phyloP scores from a whole-genome alignment of 352 stramenopile species.

The Aphanomyces euteiches region DNA sequence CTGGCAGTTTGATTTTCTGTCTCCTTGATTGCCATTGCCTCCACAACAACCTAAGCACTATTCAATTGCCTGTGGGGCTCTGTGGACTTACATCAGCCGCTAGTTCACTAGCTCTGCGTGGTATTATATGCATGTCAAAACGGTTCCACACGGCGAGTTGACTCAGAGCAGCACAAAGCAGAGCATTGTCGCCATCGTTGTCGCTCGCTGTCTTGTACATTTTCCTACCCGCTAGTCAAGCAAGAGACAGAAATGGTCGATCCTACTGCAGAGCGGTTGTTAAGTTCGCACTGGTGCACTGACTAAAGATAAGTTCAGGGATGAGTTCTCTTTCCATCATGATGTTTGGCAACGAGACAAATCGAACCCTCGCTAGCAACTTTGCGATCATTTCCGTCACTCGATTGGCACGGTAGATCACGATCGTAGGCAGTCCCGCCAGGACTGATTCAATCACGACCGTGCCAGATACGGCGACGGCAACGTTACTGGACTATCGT shows the following conservation, averaged over 20 bases:
- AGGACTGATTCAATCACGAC: conserved; percentile 65
- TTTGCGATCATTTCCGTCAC: conserved; percentile 56
- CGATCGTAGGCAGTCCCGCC: conserved; percentile 50
- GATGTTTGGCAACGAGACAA: conserved; percentile 74
- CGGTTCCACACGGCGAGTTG: neutral
- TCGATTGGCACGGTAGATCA: conserved; percentile 66
- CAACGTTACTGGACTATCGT: conserved; percentile 42
- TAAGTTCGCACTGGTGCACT: conserved; percentile 50
- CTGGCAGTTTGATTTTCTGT: no score
- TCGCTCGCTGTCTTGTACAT: neutral
- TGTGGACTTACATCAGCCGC: conserved; percentile 13
- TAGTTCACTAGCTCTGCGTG: conserved; percentile 6
- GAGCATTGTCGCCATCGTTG: neutral
- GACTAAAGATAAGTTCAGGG: conserved; percentile 60
- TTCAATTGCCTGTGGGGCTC: no score
- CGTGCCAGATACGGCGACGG: conserved; percentile 64
- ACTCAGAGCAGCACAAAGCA: conserved; percentile 5
- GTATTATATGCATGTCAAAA: neutral
- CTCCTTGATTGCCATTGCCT: no score
- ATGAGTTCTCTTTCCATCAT: conserved; percentile 44
- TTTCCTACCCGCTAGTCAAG: neutral
- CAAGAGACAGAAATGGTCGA: neutral
- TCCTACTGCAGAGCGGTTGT: conserved; percentile 31
- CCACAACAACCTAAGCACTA: no score
- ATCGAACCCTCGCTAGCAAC: conserved; percentile 52